A percentile compares a stretch with the other conserved stretches of the same genome.
phyloP scores from a whole-genome alignment of 1,284 basidiomycete species.

The Lignosus rhinocerotis region DNA sequence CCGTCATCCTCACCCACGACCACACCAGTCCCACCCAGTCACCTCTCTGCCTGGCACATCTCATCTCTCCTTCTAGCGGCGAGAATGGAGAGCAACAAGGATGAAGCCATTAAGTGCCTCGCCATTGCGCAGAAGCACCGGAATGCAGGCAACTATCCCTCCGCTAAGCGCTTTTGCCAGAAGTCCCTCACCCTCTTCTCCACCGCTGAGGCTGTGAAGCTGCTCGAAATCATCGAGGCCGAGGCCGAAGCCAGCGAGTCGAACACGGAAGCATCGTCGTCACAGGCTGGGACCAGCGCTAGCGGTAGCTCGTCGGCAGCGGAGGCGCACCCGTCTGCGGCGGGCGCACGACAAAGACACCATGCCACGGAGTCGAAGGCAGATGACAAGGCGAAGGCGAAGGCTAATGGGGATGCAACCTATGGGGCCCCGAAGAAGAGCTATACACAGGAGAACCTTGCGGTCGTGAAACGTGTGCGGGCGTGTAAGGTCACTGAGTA shows the following conservation, averaged over 20 bases:
- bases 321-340: slow-evolving; percentile 68
- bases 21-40: slow-evolving; percentile 3
- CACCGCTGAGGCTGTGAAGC: slow-evolving; percentile 74
- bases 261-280: slow-evolving; percentile 35
- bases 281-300: slow-evolving; percentile 35
- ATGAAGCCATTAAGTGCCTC: slow-evolving; percentile 84
- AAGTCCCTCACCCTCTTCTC: slow-evolving; percentile 87
- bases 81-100: slow-evolving; percentile 85
- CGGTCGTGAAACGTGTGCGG: slow-evolving; percentile 86
- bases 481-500: slow-evolving; percentile 88
- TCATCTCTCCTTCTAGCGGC: slow-evolving; percentile 6
- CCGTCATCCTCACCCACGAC: slow-evolving; percentile 20
- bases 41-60: slow-evolving; percentile 17
- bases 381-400: slow-evolving; percentile 29
- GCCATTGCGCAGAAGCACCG: slow-evolving; percentile 76
- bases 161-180: slow-evolving; percentile 88
- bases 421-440: slow-evolving; percentile 66
- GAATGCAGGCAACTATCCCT: slow-evolving; percentile 68
- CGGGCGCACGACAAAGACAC: slow-evolving; percentile 64
- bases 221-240: slow-evolving; percentile 67
- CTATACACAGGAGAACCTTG: slow-evolving; percentile 84
- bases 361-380: slow-evolving; percentile 43
- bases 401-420: slow-evolving; percentile 39
- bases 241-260: slow-evolving; percentile 41
- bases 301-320: slow-evolving; percentile 47